Evolutionary conservation across 1,139 yeast species (phyloP).

Genomic region (Hansenula anomala): DNA sequence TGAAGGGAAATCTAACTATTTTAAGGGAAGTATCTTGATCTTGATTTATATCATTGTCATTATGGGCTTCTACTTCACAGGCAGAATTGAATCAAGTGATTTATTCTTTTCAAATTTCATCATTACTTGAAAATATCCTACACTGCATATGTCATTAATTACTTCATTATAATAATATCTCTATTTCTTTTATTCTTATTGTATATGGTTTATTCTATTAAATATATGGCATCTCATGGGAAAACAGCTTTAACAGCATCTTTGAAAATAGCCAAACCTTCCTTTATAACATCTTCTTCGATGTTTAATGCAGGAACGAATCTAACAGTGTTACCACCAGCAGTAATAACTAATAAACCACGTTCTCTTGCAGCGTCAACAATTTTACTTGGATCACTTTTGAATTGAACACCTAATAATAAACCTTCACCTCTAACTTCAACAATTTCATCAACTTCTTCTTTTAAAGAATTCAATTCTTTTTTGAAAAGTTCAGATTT

Average conservation of each 20-base stretch:
- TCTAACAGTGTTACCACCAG: conserved; percentile 87
- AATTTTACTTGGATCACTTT: conserved; percentile 58
- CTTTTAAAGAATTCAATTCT: conserved; percentile 47
- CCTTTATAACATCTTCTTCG: conserved; percentile 57
- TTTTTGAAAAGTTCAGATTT: conserved; percentile 52
- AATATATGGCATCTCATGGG: neutral
- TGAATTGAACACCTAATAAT: conserved; percentile 76
- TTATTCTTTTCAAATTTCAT: conserved; percentile 1
- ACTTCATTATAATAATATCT: neutral
- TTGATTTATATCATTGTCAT: conserved; percentile 73
- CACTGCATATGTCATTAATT: too few relatives aligned
- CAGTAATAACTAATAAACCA: conserved; percentile 81
- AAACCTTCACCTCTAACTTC: conserved; percentile 87
- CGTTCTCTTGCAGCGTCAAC: conserved; percentile 66
- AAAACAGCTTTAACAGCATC: conserved; percentile 38
- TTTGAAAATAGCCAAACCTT: conserved; percentile 68
- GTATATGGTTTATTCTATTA: neutral
- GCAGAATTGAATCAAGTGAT: conserved; percentile 24
- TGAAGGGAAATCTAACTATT: conserved; percentile 94
- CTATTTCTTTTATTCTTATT: neutral
- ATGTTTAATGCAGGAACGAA: conserved; percentile 91
- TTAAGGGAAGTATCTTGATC: conserved; percentile 88
- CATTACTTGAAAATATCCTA: neutral
- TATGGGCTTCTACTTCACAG: conserved; percentile 76
- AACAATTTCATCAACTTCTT: conserved; percentile 48